Conservation (phyloP, 257 asterid genomes). For the Handroanthus guayacan region DNA sequence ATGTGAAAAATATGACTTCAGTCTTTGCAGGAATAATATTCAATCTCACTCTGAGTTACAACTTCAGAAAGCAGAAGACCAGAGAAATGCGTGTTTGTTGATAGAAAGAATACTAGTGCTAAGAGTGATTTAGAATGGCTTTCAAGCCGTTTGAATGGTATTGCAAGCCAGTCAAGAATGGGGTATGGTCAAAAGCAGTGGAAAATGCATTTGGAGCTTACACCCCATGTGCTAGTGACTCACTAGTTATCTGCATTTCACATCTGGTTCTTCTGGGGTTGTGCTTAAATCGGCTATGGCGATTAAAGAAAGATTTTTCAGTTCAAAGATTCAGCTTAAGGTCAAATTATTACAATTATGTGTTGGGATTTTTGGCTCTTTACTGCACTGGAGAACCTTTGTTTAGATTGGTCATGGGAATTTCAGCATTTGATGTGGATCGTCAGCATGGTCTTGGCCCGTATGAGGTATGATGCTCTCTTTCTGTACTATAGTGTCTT, state of each 20-base stretch:
- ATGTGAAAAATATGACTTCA: slow-evolving; percentile 13
- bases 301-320: slow-evolving; percentile 56
- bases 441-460: slow-evolving; percentile 73
- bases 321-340: slow-evolving; percentile 72
- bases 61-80: slow-evolving; percentile 7
- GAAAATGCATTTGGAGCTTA: slow-evolving; percentile 92
- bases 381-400: slow-evolving; percentile 83
- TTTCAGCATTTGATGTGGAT: slow-evolving; percentile 79
- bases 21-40: slow-evolving; percentile 33
- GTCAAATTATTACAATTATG: slow-evolving; percentile 77
- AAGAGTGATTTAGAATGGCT: slow-evolving; percentile 55
- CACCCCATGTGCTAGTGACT: slow-evolving; percentile 86
- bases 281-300: slow-evolving; percentile 71
- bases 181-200: slow-evolving; percentile 79
- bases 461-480: slow-evolving; percentile 65
- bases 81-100: slow-evolving; percentile 35
- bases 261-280: slow-evolving; percentile 74
- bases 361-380: slow-evolving; percentile 76
- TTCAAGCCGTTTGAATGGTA: slow-evolving; percentile 86
- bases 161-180: slow-evolving; percentile 79
- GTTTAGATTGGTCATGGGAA: slow-evolving; percentile 73
- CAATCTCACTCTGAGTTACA: slow-evolving; percentile 17
- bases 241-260: slow-evolving; percentile 72
- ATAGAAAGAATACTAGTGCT: slow-evolving; percentile 29
- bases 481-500: background rate